Conservation (phyloP, 805 yeast genomes). For the Wickerhamiella shivajii region DNA sequence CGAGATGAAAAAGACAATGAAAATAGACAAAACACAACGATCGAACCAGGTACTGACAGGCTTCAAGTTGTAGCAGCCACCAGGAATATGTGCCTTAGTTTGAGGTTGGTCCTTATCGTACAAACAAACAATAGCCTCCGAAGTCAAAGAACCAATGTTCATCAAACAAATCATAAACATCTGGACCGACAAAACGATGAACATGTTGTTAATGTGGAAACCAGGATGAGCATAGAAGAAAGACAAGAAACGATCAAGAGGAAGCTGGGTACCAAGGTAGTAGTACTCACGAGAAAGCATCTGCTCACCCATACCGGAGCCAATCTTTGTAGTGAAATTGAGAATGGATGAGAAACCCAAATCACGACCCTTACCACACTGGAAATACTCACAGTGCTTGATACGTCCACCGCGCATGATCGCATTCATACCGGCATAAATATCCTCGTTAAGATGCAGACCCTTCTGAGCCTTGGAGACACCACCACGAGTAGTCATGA, state of each 20-base stretch:
- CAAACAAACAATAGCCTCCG: slow-evolving; percentile 55
- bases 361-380: slow-evolving; percentile 95
- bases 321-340: slow-evolving; percentile 89
- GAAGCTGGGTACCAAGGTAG: slow-evolving; percentile 77
- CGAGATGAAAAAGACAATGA: slow-evolving; percentile 85
- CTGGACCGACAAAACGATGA: slow-evolving; percentile 77
- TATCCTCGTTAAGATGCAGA: slow-evolving; percentile 84
- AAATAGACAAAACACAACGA: slow-evolving; percentile 74
- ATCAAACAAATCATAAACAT: slow-evolving; percentile 67
- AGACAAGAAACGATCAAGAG: slow-evolving; percentile 77
- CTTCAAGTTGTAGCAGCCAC: slow-evolving; percentile 71
- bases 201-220: slow-evolving; percentile 80
- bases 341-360: slow-evolving; percentile 84
- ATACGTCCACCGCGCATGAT: slow-evolving; percentile 81
- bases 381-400: slow-evolving; percentile 90
- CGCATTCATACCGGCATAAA: slow-evolving; percentile 90
- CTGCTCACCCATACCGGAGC: slow-evolving; percentile 98
- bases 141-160: slow-evolving; percentile 62
- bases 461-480: slow-evolving; percentile 91
- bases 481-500: slow-evolving; percentile 93
- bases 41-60: slow-evolving; percentile 89
- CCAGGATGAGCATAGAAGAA: slow-evolving; percentile 97
- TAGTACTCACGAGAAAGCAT: slow-evolving; percentile 82
- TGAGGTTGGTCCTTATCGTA: slow-evolving; percentile 54
- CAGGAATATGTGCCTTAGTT: slow-evolving; percentile 58